These are phyloP conservation scores for Tricholomella constricta DNA, from an alignment of 768 basidiomycete genomes.

Conservation along the genomic window DNA sequence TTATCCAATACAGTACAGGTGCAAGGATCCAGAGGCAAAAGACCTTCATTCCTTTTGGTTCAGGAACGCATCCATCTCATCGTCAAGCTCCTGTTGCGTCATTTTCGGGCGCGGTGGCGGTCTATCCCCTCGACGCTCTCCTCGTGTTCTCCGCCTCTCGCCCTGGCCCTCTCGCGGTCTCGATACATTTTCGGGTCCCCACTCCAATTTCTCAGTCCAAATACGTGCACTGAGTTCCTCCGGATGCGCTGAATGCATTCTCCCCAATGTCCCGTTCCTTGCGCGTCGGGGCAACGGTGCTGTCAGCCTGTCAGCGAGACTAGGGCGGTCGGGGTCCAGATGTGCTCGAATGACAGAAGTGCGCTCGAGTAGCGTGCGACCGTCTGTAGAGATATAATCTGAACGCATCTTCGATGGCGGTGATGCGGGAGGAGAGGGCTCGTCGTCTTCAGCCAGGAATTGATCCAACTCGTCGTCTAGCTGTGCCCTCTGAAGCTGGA, in stretches of 20 bases:
- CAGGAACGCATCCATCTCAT: constrained; percentile 80
- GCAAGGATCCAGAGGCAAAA: background rate
- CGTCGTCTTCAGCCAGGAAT: constrained; percentile 56
- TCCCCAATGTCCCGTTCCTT: constrained; percentile 24
- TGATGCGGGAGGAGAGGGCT: constrained; percentile 34
- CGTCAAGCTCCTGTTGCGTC: constrained; percentile 79
- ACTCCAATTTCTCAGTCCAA: constrained; percentile 19
- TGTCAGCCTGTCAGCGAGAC: constrained; percentile 48
- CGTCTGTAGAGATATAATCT: constrained; percentile 56
- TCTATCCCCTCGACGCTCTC: constrained; percentile 19
- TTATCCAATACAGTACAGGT: background rate
- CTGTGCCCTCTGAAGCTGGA: constrained; percentile 35
- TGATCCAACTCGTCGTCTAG: constrained; percentile 72
- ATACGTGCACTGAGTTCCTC: constrained; percentile 21
- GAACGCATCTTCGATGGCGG: constrained; percentile 70
- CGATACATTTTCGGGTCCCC: constrained; percentile 13
- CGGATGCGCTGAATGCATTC: constrained; percentile 22
- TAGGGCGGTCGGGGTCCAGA: constrained; percentile 24
- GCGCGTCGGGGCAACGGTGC: constrained; percentile 47
- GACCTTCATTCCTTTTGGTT: constrained; percentile 41
- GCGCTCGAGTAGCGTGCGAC: constrained; percentile 57
- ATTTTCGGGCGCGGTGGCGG: constrained; percentile 46
- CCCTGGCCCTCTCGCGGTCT: constrained; percentile 15
- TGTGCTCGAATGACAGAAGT: constrained; percentile 49
- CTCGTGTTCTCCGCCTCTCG: constrained; percentile 17